A percentile compares a stretch with the other conserved stretches of the same genome.
Conservation (phyloP, 495 filamentous ascomycete species). For the Viridothelium virens region DNA sequence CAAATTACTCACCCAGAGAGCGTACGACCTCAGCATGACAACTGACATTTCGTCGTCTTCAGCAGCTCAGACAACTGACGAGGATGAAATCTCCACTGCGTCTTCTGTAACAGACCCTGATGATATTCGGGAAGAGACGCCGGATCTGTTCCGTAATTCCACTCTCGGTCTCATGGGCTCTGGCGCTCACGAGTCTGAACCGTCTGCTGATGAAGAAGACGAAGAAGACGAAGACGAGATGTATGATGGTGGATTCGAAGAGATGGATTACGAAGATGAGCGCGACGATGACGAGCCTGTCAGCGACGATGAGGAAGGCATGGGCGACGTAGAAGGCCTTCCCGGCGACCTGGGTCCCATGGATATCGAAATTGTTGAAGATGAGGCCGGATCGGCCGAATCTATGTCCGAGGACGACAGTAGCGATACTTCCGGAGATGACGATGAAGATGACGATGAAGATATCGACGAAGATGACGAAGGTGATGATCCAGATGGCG, state of each 20-base stretch:
- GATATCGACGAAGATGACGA: conserved; percentile 51
- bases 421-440: conserved; percentile 43
- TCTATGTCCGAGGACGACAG: conserved; percentile 39
- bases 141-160: conserved; percentile 93
- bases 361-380: conserved; percentile 78
- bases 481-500: conserved; percentile 43
- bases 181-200: conserved; percentile 59
- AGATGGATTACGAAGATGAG: conserved; percentile 81
- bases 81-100: conserved; percentile 83
- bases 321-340: conserved; percentile 80
- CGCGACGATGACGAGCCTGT: conserved; percentile 70
- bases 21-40: conserved; percentile 68
- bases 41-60: conserved; percentile 61
- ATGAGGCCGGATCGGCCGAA: conserved; percentile 46
- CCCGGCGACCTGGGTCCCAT: conserved; percentile 61
- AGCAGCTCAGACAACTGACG: conserved; percentile 57
- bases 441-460: conserved; percentile 61
- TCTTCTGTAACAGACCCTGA: conserved; percentile 79
- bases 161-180: conserved; percentile 86
- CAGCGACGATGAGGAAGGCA: conserved; percentile 75
- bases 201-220: conserved; percentile 67
- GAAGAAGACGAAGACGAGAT: conserved; percentile 38
- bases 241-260: conserved; percentile 58
- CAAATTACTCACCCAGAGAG: conserved; percentile 78
- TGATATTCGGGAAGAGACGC: conserved; percentile 84